phyloP scores from a whole-genome alignment of 1,284 basidiomycete species.

The Moesziomyces sp. region DNA sequence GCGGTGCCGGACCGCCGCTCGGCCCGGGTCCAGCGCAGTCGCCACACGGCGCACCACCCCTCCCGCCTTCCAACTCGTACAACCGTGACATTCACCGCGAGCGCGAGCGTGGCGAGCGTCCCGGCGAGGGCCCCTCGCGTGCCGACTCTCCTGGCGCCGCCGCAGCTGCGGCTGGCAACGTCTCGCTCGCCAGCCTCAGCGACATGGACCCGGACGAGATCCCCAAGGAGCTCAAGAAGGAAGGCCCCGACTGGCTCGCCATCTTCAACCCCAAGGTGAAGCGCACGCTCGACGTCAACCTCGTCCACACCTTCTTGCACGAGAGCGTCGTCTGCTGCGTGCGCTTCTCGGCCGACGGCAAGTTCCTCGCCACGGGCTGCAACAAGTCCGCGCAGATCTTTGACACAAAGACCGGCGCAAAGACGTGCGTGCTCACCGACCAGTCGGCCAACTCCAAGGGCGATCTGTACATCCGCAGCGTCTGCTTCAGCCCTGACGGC shows the following conservation, averaged over 20 bases:
- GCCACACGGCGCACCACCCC: conserved; percentile 49
- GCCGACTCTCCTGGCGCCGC: conserved; percentile 44
- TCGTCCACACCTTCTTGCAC: conserved; percentile 91
- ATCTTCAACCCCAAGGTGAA: conserved; percentile 89
- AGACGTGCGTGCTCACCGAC: conserved; percentile 77
- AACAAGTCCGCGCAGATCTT: conserved; percentile 90
- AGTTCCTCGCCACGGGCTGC: conserved; percentile 87
- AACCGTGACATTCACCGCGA: conserved; percentile 43
- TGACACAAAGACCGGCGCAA: conserved; percentile 83
- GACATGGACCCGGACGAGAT: conserved; percentile 68
- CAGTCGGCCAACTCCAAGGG: conserved; percentile 53
- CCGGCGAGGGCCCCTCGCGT: conserved; percentile 14
- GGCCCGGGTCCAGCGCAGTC: conserved; percentile 48
- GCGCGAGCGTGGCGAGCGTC: conserved; percentile 33
- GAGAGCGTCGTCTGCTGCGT: conserved; percentile 93
- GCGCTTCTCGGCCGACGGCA: conserved; percentile 87
- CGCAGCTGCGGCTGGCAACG: conserved; percentile 56
- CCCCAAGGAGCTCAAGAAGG: conserved; percentile 75
- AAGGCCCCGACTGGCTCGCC: conserved; percentile 93
- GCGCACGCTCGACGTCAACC: conserved; percentile 82
- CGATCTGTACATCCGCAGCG: conserved; percentile 66
- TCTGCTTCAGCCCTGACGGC: conserved; percentile 66
- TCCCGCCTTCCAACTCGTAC: conserved; percentile 48
- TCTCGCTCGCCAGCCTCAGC: conserved; percentile 60
- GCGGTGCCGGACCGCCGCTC: conserved; percentile 42